Percentiles rank a stretch among this genome's conserved stretches.
phyloP scores from a whole-genome alignment of 768 basidiomycete species.

The button mushroom (Agaricus bisporus) region DNA sequence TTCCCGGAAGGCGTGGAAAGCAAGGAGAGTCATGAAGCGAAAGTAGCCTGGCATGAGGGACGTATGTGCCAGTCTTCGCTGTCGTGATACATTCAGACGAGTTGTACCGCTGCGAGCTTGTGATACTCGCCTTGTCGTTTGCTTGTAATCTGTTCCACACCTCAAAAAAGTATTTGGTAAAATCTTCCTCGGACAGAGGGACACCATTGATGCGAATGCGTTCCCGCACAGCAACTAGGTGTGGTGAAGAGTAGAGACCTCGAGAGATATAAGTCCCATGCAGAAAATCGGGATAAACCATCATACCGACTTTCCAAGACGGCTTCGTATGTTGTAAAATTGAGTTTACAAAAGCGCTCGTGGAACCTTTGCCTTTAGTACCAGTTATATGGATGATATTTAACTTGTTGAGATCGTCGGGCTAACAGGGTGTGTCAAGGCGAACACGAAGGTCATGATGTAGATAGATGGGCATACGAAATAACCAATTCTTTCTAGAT shows the following conservation, averaged over 20 bases:
- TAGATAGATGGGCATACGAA: slow-evolving; percentile 41
- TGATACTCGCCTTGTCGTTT: slow-evolving; percentile 47
- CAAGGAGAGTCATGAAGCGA: slow-evolving; percentile 86
- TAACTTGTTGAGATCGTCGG: slow-evolving; percentile 75
- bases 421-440: slow-evolving; percentile 35
- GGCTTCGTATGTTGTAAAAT: slow-evolving; percentile 75
- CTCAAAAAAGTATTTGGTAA: slow-evolving; percentile 91
- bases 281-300: not conserved
- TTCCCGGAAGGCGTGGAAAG: slow-evolving; percentile 83
- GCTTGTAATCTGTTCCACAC: slow-evolving; percentile 82
- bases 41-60: slow-evolving; percentile 88
- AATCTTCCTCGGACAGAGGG: slow-evolving; percentile 83
- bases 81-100: not conserved
- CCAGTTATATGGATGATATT: slow-evolving; percentile 97
- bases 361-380: slow-evolving; percentile 98
- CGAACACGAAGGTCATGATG: not conserved
- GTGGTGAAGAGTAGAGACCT: slow-evolving; percentile 97
- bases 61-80: slow-evolving; percentile 47
- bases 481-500: slow-evolving; percentile 82
- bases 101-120: not conserved
- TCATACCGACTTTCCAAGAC: slow-evolving; percentile 75
- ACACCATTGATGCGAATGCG: slow-evolving; percentile 89
- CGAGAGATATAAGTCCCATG: not conserved
- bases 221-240: slow-evolving; percentile 93
- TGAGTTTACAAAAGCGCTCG: slow-evolving; percentile 88